These are phyloP conservation scores for Panus rudis DNA, from an alignment of 768 basidiomycete genomes.

Conservation along the genomic window DNA sequence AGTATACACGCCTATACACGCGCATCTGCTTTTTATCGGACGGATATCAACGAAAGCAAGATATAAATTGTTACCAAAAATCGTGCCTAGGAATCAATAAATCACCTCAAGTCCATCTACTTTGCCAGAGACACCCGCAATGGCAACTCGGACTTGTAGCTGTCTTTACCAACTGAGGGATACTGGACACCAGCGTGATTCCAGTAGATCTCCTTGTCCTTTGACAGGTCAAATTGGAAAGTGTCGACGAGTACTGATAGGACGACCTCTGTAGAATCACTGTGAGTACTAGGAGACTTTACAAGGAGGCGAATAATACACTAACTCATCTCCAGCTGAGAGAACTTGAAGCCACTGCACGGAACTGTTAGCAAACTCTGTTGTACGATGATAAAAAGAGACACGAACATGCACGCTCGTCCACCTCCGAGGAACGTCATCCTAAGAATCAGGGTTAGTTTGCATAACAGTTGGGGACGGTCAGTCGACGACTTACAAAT, in stretches of 20 bases:
- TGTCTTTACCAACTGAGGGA: conserved; percentile 7
- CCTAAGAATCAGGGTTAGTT: not conserved
- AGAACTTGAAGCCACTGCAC: conserved; percentile 19
- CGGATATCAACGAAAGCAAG: too few species aligned
- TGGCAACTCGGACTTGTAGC: conserved; percentile 4
- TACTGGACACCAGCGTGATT: conserved; percentile 11
- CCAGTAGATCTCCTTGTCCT: conserved; percentile 10
- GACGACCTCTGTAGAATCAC: conserved; percentile 9
- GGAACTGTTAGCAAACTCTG: not conserved
- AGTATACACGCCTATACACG: too few species aligned
- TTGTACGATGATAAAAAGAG: not conserved
- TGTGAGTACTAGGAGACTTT: not conserved
- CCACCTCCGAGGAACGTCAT: conserved; percentile 13
- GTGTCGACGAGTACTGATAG: conserved; percentile 9
- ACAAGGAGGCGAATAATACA: not conserved
- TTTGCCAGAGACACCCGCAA: not conserved
- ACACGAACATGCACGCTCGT: conserved; percentile 10
- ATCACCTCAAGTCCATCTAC: not conserved
- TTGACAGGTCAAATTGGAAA: conserved; percentile 6
- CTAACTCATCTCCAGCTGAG: conserved; percentile 20
- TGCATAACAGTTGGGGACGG: not conserved
- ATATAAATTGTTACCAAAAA: too few species aligned
- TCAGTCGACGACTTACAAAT: conserved; percentile 6
- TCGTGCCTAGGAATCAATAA: too few species aligned
- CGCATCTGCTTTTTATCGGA: too few species aligned